Conservation (phyloP, 225 moss, liverwort and hornwort species). For the Polytrichum commune region DNA sequence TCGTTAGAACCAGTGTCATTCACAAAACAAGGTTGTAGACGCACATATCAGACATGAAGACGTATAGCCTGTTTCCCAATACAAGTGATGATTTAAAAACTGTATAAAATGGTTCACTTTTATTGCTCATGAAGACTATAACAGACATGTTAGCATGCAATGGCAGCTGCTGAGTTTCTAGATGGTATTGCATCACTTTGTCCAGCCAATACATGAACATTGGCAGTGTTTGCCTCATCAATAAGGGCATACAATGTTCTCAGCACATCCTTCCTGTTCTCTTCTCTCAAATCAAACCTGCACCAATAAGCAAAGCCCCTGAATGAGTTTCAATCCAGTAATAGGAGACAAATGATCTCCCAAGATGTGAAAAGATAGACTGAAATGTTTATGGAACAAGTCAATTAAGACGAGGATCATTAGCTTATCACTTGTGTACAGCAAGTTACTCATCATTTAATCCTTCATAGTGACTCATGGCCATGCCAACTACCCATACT, state of each 20-base stretch:
- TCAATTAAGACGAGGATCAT: neutral
- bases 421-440: neutral
- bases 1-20: no score
- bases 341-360: no score
- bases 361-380: no score
- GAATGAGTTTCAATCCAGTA: neutral
- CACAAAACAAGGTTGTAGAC: no score
- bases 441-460: neutral
- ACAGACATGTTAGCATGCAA: conserved; percentile 11
- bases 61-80: no score
- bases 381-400: no score
- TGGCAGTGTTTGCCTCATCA: conserved; percentile 66
- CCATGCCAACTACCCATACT: neutral
- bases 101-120: neutral
- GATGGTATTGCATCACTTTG: conserved; percentile 4
- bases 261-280: conserved; percentile 79
- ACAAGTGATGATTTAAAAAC: no score
- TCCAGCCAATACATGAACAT: conserved; percentile 7
- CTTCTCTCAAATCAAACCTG: conserved; percentile 81
- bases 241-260: conserved; percentile 68
- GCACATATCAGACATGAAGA: no score
- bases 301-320: neutral
- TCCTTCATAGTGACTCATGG: neutral
- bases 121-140: conserved; percentile 1
- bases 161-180: conserved; percentile 7